These are phyloP conservation scores for Geotrichum cucujoidarum DNA, from an alignment of 1,139 yeast genomes.

Conservation along the genomic window DNA sequence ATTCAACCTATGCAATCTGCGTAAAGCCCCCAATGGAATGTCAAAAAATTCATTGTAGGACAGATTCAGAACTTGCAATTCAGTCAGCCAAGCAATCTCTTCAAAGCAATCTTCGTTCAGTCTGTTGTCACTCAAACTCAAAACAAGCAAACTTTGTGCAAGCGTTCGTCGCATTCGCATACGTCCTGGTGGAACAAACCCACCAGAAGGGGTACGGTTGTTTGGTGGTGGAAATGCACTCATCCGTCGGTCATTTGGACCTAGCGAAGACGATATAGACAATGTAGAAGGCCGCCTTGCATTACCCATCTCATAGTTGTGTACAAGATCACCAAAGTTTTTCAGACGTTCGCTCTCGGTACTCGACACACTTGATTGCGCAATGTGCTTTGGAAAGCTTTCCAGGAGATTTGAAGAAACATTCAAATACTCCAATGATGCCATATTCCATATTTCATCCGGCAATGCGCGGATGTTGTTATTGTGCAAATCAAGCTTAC, in stretches of 20 bases:
- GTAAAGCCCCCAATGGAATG: conserved; percentile 66
- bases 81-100: conserved; percentile 54
- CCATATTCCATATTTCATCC: conserved; percentile 61
- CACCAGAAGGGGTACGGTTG: conserved; percentile 3
- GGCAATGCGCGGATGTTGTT: conserved; percentile 76
- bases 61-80: conserved; percentile 62
- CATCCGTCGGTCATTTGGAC: conserved; percentile 15
- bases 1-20: conserved; percentile 52
- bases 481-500: conserved; percentile 73
- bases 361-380: conserved; percentile 17
- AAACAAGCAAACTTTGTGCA: conserved; percentile 45
- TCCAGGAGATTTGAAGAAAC: conserved; percentile 75
- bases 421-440: conserved; percentile 56
- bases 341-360: conserved; percentile 13
- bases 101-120: conserved; percentile 75
- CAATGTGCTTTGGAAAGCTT: conserved; percentile 49
- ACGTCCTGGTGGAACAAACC: conserved; percentile 16
- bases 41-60: conserved; percentile 83
- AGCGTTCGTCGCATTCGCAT: conserved; percentile 21
- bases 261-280: conserved; percentile 26
- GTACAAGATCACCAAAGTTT: conserved; percentile 20
- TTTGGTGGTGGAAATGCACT: conserved; percentile 8
- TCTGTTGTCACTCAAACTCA: conserved; percentile 78
- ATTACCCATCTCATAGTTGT: conserved; percentile 22
- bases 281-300: conserved; percentile 25